Percentiles rank a stretch among this genome's conserved stretches.
phyloP scores from a whole-genome alignment of 768 basidiomycete genomes.

The Auriscalpium orientale region DNA sequence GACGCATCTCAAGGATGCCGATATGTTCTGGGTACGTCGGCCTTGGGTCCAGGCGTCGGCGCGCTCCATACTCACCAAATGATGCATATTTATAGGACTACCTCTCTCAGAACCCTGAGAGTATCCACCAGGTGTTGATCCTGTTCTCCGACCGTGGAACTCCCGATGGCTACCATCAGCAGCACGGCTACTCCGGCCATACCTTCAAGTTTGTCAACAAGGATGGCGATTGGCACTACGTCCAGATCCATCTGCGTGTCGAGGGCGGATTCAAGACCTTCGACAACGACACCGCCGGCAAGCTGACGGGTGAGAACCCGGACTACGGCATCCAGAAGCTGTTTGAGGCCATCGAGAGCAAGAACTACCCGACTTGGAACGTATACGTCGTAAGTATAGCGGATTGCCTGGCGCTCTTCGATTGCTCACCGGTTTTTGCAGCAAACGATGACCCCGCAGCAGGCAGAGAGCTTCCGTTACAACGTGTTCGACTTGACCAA shows the following conservation, averaged over 20 bases:
- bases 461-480: conserved; percentile 87
- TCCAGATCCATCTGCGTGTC: conserved; percentile 75
- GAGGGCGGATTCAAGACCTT: conserved; percentile 84
- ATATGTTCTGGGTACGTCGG: conserved; percentile 69
- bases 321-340: conserved; percentile 80
- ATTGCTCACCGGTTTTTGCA: conserved; percentile 21
- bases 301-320: conserved; percentile 65
- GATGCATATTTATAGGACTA: conserved; percentile 56
- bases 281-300: conserved; percentile 54
- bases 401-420: too few species aligned
- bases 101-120: conserved; percentile 80
- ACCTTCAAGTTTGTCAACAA: conserved; percentile 83
- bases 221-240: conserved; percentile 79
- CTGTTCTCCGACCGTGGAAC: conserved; percentile 94
- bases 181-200: conserved; percentile 94
- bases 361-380: conserved; percentile 81
- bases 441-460: conserved; percentile 90
- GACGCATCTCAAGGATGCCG: conserved; percentile 83
- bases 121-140: conserved; percentile 84
- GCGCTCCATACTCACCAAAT: neutral
- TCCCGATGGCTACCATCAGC: conserved; percentile 78
- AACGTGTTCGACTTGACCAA: conserved; percentile 90
- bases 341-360: conserved; percentile 76
- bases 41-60: neutral
- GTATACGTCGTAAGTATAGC: conserved; percentile 62